Conservation (phyloP, 2,329 filamentous ascomycete species). For the Fusarium temperatum region DNA sequence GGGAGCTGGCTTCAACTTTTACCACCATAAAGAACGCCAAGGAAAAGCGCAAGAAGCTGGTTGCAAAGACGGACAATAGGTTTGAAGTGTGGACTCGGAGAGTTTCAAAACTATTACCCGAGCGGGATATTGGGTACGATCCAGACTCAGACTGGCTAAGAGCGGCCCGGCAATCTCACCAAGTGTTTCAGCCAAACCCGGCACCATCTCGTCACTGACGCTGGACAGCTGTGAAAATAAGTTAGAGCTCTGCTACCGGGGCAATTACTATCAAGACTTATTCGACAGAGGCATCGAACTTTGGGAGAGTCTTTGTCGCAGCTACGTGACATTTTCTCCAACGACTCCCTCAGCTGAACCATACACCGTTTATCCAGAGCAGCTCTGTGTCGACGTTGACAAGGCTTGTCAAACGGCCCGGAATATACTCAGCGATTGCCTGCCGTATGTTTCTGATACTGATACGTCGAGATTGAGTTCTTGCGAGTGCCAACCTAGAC, state of each 20-base stretch:
- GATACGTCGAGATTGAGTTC: neutral
- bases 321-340: neutral
- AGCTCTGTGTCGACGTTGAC: neutral
- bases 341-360: neutral
- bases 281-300: neutral
- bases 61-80: too few species aligned
- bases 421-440: neutral
- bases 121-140: too few species aligned
- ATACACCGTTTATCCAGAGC: neutral
- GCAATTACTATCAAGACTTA: neutral
- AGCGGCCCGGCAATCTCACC: too few species aligned
- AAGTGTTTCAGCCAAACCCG: rapidly evolving
- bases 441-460: neutral
- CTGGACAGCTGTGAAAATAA: neutral
- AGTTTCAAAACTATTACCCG: too few species aligned
- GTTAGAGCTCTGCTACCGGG: neutral
- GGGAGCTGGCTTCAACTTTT: too few species aligned
- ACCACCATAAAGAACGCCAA: too few species aligned
- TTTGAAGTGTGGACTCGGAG: too few species aligned
- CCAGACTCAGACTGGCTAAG: too few species aligned
- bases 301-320: neutral
- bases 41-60: too few species aligned
- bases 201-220: neutral
- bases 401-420: neutral
- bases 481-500: neutral